Base-by-base conservation (phyloP, 495 filamentous ascomycete genomes). In the Penicillium arizonense region DNA sequence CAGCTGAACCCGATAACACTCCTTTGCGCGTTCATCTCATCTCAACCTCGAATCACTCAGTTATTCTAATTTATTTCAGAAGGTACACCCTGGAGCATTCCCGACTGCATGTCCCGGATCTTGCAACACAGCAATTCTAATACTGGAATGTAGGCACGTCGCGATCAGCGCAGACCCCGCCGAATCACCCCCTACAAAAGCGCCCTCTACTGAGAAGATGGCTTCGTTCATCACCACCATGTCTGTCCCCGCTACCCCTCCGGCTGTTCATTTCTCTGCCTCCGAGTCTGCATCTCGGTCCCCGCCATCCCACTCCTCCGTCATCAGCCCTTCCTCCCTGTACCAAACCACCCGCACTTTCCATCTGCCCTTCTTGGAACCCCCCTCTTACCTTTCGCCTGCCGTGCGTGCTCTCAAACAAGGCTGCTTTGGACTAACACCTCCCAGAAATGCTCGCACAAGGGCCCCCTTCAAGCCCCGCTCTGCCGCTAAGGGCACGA, bases 381-480 rank as follows among this genome's bases (percentile, higher is more conserved):
- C 72, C 5, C 69, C 73, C 12, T 73, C 68, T 7, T 74, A 75
- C 41, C 62, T 73, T 5, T 76, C 73, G 18, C 70, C 72, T 0
- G 69, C 69, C n/a, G 67, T 75, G 55, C 65, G 67, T 53, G 71
- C 68, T 16, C 60, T 75, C 16, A 73, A 71, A 61, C 56, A 69
- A 61, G 65, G 62, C 24, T 57, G 49, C 10, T 57, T 56, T 71
- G 66, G 65, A 75, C 72, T 77, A 52, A 77, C 76, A 50, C 71
- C 73, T 65, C 71, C 71, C 65, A 96, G 91, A 53, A 96, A 96
- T 77, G 89, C 92, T 62, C 86, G 90, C 55, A 92, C 90, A 45
- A 82, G 85, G 69, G 89, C 87, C 49, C 87, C 92, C 59, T 97
- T 98, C 82, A 91, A 91, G 67, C 91, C 95, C 40, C 89, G 92